Conservation (phyloP, 768 basidiomycete species). For the Tricholoma terreum region DNA sequence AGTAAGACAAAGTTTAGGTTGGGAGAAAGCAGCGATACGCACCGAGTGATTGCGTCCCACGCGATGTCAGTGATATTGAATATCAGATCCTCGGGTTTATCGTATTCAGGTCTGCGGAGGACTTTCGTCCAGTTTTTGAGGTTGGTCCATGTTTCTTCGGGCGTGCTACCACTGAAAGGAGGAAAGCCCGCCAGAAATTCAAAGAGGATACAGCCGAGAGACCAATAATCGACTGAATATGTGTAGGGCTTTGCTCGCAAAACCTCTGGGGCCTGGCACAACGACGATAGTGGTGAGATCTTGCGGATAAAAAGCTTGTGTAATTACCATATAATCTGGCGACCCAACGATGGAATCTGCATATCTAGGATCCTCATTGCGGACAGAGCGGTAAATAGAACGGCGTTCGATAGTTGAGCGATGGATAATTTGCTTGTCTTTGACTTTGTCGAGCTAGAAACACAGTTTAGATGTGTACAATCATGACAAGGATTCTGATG, state of each 20-base stretch:
- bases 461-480: background rate
- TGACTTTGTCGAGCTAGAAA: slow-evolving; percentile 87
- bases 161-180: slow-evolving; percentile 92
- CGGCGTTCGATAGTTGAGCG: slow-evolving; percentile 93
- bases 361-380: slow-evolving; percentile 87
- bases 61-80: slow-evolving; percentile 93
- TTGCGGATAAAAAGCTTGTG: background rate
- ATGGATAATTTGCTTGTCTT: slow-evolving; percentile 86
- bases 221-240: slow-evolving; percentile 98
- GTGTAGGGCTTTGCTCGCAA: slow-evolving; percentile 93
- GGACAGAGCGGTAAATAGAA: slow-evolving; percentile 90
- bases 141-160: slow-evolving; percentile 99
- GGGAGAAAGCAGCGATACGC: slow-evolving; percentile 14
- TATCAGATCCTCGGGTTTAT: slow-evolving; percentile 91
- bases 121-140: slow-evolving; percentile 97
- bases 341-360: slow-evolving; percentile 98
- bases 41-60: slow-evolving; percentile 94
- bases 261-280: slow-evolving; percentile 71
- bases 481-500: slow-evolving; percentile 24
- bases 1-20: background rate
- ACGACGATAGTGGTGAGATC: background rate
- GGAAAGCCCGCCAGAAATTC: slow-evolving; percentile 97
- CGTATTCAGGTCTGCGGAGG: slow-evolving; percentile 89
- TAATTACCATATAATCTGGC: slow-evolving; percentile 90
- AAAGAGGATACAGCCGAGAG: slow-evolving; percentile 95